Conservation (phyloP, 2,329 filamentous ascomycete genomes). For the Fusarium secorum region DNA sequence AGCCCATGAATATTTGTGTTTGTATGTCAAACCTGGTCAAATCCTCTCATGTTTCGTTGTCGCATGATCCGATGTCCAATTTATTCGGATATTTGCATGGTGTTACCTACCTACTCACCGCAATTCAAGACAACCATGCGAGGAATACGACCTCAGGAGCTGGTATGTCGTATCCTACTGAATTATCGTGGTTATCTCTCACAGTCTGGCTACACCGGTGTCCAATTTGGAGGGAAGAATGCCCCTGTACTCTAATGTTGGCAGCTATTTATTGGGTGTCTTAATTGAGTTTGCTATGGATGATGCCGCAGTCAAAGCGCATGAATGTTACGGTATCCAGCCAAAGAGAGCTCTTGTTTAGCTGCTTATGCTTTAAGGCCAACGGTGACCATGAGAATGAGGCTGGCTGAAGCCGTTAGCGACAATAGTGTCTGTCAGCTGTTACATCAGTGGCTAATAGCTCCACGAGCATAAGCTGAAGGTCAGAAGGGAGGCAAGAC, state of each 20-base stretch:
- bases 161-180: background rate
- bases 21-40: background rate
- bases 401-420: conserved; percentile 8
- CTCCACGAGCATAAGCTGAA: background rate
- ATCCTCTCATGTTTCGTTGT: background rate
- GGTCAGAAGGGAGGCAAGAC: background rate
- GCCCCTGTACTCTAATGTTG: background rate
- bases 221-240: background rate
- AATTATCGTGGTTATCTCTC: background rate
- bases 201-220: background rate
- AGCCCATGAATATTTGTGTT: background rate
- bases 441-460: background rate
- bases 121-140: background rate
- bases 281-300: background rate
- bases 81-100: background rate
- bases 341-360: background rate
- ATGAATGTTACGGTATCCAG: background rate
- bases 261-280: background rate
- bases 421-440: conserved; percentile 2
- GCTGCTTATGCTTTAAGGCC: background rate
- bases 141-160: background rate
- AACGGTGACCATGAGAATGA: background rate
- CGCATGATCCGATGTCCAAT: background rate
- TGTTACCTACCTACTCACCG: background rate
- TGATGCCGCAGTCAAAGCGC: conserved; percentile 1